Evolutionary conservation across 73 alveolate species (phyloP).

Genomic region (Tetrahymena thermophila): DNA sequence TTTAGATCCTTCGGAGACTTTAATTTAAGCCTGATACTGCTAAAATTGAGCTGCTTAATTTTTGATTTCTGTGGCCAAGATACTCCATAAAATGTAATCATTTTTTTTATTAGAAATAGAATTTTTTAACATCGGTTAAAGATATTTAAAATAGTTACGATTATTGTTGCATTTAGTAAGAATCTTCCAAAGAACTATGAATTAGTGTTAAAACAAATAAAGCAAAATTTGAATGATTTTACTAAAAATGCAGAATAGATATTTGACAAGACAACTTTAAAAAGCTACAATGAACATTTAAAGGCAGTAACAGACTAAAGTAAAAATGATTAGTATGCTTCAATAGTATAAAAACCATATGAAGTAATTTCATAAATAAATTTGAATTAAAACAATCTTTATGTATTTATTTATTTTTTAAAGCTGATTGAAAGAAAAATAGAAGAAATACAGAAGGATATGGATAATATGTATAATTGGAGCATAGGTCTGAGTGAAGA

Average conservation of each 20-base stretch:
- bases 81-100: not conserved
- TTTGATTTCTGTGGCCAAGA: not conserved
- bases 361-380: not conserved
- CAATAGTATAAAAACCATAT: not conserved
- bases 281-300: not conserved
- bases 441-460: not conserved
- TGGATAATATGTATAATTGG: not conserved
- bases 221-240: not conserved
- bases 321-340: not conserved
- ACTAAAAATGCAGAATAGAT: not conserved
- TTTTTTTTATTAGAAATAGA: not conserved
- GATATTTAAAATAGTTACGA: not conserved
- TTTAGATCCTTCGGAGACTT: not conserved
- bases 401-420: not conserved
- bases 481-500: not conserved
- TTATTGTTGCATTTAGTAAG: not conserved
- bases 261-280: not conserved
- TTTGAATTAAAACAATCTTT: not conserved
- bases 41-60: not conserved
- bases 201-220: not conserved
- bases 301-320: not conserved
- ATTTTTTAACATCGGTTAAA: not conserved
- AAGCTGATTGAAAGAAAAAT: not conserved
- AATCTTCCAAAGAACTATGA: not conserved
- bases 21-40: not conserved